Conservation (phyloP, 2,329 filamentous ascomycete species). For the Hypoxylon sp. region DNA sequence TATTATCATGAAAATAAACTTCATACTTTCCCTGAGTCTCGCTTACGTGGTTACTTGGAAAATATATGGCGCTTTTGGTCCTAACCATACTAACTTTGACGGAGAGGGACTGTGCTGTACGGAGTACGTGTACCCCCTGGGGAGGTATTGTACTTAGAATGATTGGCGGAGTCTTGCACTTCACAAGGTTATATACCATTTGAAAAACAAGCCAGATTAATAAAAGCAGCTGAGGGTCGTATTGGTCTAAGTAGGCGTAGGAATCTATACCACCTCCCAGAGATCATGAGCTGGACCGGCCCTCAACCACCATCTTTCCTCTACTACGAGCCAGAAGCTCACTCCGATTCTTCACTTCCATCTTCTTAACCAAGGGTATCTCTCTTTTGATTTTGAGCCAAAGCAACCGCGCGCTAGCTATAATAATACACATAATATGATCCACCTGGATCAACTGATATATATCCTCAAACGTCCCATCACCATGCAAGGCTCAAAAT, state of each 20-base stretch:
- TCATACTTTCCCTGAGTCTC: too few relatives aligned
- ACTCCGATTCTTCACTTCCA: slow-evolving; percentile 5
- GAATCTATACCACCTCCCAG: slow-evolving; percentile 21
- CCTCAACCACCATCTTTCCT: slow-evolving; percentile 35
- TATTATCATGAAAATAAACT: too few relatives aligned
- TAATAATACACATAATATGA: slow-evolving; percentile 9
- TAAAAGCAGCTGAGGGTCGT: slow-evolving; percentile 36
- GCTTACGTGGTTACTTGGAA: too few relatives aligned
- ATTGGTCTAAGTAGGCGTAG: slow-evolving; percentile 40
- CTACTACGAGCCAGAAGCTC: slow-evolving; percentile 23
- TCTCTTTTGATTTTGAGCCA: slow-evolving; percentile 4
- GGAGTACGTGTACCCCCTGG: too few relatives aligned
- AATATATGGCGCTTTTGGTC: too few relatives aligned
- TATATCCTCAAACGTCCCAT: background rate
- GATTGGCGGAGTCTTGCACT: too few relatives aligned
- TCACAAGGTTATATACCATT: too few relatives aligned
- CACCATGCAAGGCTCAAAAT: slow-evolving; percentile 14
- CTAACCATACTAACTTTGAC: too few relatives aligned
- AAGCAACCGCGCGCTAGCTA: slow-evolving; percentile 4
- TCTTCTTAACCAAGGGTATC: slow-evolving; percentile 34
- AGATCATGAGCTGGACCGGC: slow-evolving; percentile 40
- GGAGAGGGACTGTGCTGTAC: too few relatives aligned
- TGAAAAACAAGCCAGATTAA: slow-evolving; percentile 12
- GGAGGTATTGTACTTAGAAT: too few relatives aligned
- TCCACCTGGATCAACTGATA: background rate